Evolutionary conservation across 495 filamentous ascomycete genomes (phyloP), one percentile per base, ranked within the genome.

Genomic region (Tuber umbilicatum): DNA sequence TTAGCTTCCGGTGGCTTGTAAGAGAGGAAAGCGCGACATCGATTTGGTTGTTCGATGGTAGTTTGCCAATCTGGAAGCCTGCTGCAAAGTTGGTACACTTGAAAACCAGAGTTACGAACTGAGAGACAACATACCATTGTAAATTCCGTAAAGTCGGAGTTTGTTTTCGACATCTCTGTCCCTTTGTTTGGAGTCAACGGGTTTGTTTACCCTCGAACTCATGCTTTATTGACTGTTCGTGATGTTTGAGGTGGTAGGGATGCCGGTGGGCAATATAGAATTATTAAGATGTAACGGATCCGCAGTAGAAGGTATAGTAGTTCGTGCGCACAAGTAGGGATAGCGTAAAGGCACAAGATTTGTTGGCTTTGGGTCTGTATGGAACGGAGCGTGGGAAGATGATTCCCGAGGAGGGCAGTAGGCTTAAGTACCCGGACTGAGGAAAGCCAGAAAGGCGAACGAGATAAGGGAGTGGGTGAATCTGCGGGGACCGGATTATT

Each of bases 21-120:
- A 90, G 91, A 78, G 89, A 93, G 86, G 97, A 97, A 81, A 99
- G 84, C 37, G 94, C 93, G 23, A 97, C 87, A 85, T 98, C 95
- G 83, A 97, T 97, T 86, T 99, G 95, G 76, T 94, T 91, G 84
- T 99, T 99, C 70, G 94, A 97, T 75, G 94, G 94, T 35, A 95
- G 89, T 82, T 97, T 98, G 85, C 93, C 94, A 78, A 89, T 88
- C 79, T 92, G 87, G 86, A 99, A 97, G 47, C 92, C 95, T 92
- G 76, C 68, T n/a, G 68, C 67, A 73, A 39, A 27, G 76, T 86
- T 73, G 83, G 80, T 35, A 39, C 19, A 38, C 41, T 68, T 73
- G 60, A 74, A 39, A 70, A 68, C 5, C 31, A 73, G 55, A 55
- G 45, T 16, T 55, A 21, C 40, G 41, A 45, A 43, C 5, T 68